A percentile compares a stretch with the other conserved stretches of the same genome.
Conservation (phyloP, 2,329 filamentous ascomycete species). For the Penicillium olsonii region DNA sequence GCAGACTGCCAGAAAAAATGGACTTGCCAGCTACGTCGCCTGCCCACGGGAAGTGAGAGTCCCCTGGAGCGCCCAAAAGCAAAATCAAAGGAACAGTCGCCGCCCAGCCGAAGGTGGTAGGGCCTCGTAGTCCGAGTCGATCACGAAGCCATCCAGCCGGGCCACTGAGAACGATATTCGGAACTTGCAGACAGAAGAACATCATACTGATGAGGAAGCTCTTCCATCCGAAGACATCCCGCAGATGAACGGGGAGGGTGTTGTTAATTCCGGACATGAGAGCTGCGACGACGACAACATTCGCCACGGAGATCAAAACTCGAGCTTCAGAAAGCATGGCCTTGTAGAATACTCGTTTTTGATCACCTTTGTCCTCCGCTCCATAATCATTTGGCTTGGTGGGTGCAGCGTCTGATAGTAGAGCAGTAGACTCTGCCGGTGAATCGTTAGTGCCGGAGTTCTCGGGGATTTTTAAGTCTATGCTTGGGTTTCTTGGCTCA, state of each 20-base stretch:
- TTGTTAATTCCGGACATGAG: conserved; percentile 58
- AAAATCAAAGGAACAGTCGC: conserved; percentile 20
- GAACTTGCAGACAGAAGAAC: conserved; percentile 60
- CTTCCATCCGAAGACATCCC: conserved; percentile 56
- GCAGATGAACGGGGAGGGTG: conserved; percentile 57
- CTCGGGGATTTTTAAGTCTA: background rate
- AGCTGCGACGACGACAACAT: conserved; percentile 48
- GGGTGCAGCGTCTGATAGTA: background rate
- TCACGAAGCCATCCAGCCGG: conserved; percentile 53
- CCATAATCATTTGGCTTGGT: background rate
- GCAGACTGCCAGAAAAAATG: conserved; percentile 21
- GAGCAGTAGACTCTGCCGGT: conserved; percentile 1
- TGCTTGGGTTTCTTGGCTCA: conserved; percentile 14
- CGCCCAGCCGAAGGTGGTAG: conserved; percentile 24
- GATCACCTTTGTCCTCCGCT: background rate
- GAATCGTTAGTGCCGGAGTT: background rate
- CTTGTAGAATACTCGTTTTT: conserved; percentile 30
- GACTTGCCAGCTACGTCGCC: conserved; percentile 19
- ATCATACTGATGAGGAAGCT: conserved; percentile 58
- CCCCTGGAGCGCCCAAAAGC: conserved; percentile 29
- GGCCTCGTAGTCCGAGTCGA: conserved; percentile 19
- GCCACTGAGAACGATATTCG: conserved; percentile 59
- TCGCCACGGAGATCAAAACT: conserved; percentile 44
- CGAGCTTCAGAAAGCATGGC: conserved; percentile 46
- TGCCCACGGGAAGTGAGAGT: conserved; percentile 26